Evolutionary conservation across 257 asterid species (phyloP), one percentile per base, ranked within the genome.

Genomic region (Craterostigma plantagineum): DNA sequence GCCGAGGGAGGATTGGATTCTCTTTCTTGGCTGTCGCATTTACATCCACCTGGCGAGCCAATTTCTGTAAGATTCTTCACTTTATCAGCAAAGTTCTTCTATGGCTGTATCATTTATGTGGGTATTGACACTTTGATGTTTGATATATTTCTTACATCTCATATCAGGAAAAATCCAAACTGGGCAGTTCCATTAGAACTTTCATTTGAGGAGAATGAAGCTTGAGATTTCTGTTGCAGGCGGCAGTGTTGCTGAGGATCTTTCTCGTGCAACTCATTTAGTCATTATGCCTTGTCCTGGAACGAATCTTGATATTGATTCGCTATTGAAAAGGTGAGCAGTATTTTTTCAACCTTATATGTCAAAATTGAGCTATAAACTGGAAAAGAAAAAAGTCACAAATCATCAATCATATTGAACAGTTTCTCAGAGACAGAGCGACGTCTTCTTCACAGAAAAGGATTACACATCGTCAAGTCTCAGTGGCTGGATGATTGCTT

Each of bases 401-500:
- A n/a, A 40, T 16, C 8, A 7, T 8, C 2, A 7, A 11, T 50
- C 61, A 45, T 53, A 50, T 14, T 30, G 40, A 44, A 36, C 82
- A 87, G 98, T 66, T 76, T 87, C 60, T 54, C 93, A 16, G 72
- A 42, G 66, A 59, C 48, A 17, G 79, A 81, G 53, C 71, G 59
- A 56, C 68, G 14, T 41, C 55, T 69, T 55, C 44, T 81, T 62
- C 59, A 35, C 54, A 50, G 67, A 44, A 60, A 49, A 62, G 59
- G 70, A 36, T 62, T 82, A 65, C 82, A 73, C 35, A 60, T 87
- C 43, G 85, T 82, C 4, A 52, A 63, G 45, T 77, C 90, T 18
- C 75, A 61, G 43, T 87, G 93, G 98, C 60, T 87, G 71, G 98
- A 79, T 39, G 90, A 76, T 50, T 76, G 75, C 66, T 54, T 74